Conservation (phyloP, 2,329 filamentous ascomycete species). For the Neoscytalidium dimidiatum region DNA sequence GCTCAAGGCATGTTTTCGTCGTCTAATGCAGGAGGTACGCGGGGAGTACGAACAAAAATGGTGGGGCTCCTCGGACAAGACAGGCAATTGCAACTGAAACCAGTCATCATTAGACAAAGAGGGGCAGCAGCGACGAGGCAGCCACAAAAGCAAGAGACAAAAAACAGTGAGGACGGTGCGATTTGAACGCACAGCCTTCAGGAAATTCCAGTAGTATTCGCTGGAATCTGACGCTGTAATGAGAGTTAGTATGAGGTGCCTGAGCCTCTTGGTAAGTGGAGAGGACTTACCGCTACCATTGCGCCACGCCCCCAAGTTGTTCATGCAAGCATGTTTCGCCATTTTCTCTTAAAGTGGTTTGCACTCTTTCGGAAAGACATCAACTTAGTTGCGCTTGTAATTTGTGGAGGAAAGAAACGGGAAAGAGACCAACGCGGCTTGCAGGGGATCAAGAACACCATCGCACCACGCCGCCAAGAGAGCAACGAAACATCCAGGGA, state of each 20-base stretch:
- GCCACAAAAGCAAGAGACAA: not conserved
- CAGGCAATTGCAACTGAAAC: too few species aligned
- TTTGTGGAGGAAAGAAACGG: too few species aligned
- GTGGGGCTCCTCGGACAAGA: not conserved
- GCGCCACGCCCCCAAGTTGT: slow-evolving; percentile 5
- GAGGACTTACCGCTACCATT: slow-evolving; percentile 8
- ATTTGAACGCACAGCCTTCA: slow-evolving; percentile 15
- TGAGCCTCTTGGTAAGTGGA: not conserved
- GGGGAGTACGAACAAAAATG: not conserved
- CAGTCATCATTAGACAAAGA: not conserved
- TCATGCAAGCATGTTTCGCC: not conserved
- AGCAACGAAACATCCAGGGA: too few species aligned
- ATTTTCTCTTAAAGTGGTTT: too few species aligned
- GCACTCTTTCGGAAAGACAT: too few species aligned
- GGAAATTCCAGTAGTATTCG: not conserved
- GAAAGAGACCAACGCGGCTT: too few species aligned
- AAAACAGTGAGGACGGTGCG: not conserved
- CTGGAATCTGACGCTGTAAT: slow-evolving; percentile 11
- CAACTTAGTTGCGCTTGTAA: too few species aligned
- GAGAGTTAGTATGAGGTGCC: not conserved
- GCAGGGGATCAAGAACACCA: not conserved
- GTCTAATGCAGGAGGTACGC: not conserved
- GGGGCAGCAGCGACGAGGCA: not conserved
- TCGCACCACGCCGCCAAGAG: not conserved
- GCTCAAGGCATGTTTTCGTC: not conserved